Base-by-base conservation (phyloP, 2,329 filamentous ascomycete species). In the Orbilia blumenaviensis region DNA sequence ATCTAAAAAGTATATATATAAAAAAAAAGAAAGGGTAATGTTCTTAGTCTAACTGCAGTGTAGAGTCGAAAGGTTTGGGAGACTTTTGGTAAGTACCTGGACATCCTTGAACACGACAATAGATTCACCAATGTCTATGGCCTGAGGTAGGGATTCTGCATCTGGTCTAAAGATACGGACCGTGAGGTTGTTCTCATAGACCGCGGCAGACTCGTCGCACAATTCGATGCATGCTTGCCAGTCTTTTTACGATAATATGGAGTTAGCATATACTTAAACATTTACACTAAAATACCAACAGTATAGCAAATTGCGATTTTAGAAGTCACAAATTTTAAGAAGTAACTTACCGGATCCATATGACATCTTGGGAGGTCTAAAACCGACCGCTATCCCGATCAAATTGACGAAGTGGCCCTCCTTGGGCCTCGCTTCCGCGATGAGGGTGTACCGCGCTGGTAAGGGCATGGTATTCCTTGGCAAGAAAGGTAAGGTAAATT, bases 151-250 rank as follows among this genome's bases (percentile, higher is more conserved):
- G 7, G 66, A 48, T 7, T 68, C 58, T 14, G 63, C 25, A 25
- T 50, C 25, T 10, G 63, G 44, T 25, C 56, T 23, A 27, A 75
- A 75, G 3, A 75, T 34, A n/a, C 71, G 63, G 23, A 75, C 27
- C 3, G 48, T 46, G 10, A 68, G 21, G 4, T 48, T 29, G 16
- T 56, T 68, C 6, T 36, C 29, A n/a, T 58, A 38, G n/a, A 75
- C 9, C 4, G 71, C 46, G 5, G 71, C 71, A 2, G 71, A 75
- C 23, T 75, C 41, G 29, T 75, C 71, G 18, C 71, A 75, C 27
- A 75, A 38, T 41, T 66, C 56, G 8, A 75, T 23, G n/a, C 63
- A 63, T 36, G 66, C 56, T 23, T 54, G 36, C 12, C 16, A 71
- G 27, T 71, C 66, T 63, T 60, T 2, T 38, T 7, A 25, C 9